Evolutionary conservation across 2,329 filamentous ascomycete genomes (phyloP), one percentile per base, ranked within the genome.

Genomic region (Cordyceps pruinosa): DNA sequence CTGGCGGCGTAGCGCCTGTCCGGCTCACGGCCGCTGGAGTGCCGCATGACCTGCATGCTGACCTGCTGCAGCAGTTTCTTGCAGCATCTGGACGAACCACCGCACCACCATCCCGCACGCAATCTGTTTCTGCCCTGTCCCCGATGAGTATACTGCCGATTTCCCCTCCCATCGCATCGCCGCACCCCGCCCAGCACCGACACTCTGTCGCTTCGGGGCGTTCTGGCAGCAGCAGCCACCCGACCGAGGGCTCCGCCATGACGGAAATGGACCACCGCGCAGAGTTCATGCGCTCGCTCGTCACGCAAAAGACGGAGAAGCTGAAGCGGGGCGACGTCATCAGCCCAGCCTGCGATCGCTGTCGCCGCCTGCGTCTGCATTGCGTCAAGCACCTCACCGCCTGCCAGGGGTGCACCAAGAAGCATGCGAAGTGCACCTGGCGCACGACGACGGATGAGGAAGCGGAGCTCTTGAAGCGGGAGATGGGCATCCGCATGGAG

Each of bases 341-440:
- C 49, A 72, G 83, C n/a, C 91, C 90, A 10, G 89, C 90, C 0
- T 96, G 90, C 67, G 91, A 96, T 68, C 80, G 90, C 37, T 96
- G 90, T 68, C 81, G 90, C 45, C 80, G 90, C 30, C 76, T 95
- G 17, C 85, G 88, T 62, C 89, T 91, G 73, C 84, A 90, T 58
- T 96, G 90, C 61, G 76, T 92, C 48, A 95, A 95, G 72, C 89
- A 96, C 61, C 76, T 94, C 39, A 95, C 90, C 0, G 89, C 90
- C 9, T 96, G 91, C 66, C 84, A 87, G 70, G 90, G 89, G 23
- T 96, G 90, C 70, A 95, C 90, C 0, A 92, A 89, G 69, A 95
- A 95, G 69, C 90, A 96, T 68, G 89, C 89, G 21, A 92, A 91
- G 65, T 96, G 90, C 69, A 86, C 85, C 15, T 96, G 90, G 90